phyloP scores from a whole-genome alignment of 441 rosid species.

The Gossypium schwendimanii region DNA sequence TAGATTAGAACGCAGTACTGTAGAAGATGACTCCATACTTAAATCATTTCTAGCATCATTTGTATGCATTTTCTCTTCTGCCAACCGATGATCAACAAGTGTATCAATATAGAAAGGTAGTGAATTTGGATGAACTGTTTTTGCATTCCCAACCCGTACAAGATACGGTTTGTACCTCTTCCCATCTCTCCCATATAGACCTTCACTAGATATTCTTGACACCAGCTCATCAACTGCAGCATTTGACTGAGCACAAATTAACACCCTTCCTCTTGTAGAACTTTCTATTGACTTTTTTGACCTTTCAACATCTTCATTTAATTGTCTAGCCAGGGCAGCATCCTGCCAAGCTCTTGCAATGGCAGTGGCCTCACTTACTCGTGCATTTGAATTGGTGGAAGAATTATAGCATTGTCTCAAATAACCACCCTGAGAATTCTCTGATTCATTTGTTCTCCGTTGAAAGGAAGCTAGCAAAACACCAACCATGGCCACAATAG shows the following conservation, averaged over 20 bases:
- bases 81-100: constrained; percentile 82
- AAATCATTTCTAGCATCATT: constrained; percentile 41
- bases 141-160: constrained; percentile 95
- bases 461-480: constrained; percentile 65
- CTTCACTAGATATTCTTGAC: constrained; percentile 71
- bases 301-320: constrained; percentile 49
- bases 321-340: constrained; percentile 86
- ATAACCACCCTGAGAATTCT: constrained; percentile 25
- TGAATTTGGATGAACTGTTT: constrained; percentile 83
- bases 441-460: constrained; percentile 29
- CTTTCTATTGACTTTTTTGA: constrained; percentile 40
- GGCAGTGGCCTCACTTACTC: constrained; percentile 64
- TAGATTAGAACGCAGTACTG: constrained; percentile 58
- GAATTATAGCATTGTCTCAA: constrained; percentile 36
- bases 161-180: constrained; percentile 86
- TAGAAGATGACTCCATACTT: constrained; percentile 51
- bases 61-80: constrained; percentile 53
- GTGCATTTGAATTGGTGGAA: constrained; percentile 40
- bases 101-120: constrained; percentile 83
- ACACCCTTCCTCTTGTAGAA: constrained; percentile 68
- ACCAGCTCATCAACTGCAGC: constrained; percentile 99
- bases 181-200: constrained; percentile 86
- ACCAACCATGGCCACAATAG: constrained; percentile 91
- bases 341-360: constrained; percentile 95
- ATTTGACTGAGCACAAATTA: constrained; percentile 97